phyloP scores from a whole-genome alignment of 441 rosid species.

The Gossypium schwendimanii region DNA sequence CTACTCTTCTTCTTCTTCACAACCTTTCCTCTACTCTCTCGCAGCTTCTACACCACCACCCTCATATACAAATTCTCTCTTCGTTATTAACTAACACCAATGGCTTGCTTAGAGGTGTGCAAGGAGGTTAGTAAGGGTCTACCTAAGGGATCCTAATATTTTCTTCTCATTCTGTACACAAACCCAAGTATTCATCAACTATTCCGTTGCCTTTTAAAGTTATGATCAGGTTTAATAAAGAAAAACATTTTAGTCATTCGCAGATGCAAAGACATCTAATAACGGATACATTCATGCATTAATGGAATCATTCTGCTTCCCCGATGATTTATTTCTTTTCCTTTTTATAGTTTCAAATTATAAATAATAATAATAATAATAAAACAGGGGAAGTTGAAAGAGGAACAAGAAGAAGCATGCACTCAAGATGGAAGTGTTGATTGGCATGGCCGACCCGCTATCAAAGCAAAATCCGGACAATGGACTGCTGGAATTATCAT shows the following conservation, averaged over 20 bases:
- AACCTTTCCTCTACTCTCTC: neutral
- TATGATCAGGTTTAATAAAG: neutral
- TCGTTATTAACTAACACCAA: slow-evolving; percentile 8
- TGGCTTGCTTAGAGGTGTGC: slow-evolving; percentile 45
- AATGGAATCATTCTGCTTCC: neutral
- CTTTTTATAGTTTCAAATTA: neutral
- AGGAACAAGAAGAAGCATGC: slow-evolving; percentile 23
- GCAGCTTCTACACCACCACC: slow-evolving; percentile 12
- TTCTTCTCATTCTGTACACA: neutral
- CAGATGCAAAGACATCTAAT: neutral
- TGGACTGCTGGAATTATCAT: slow-evolving; percentile 70
- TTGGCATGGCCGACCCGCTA: slow-evolving; percentile 55
- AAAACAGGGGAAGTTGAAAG: slow-evolving; percentile 27
- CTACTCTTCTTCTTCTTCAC: slow-evolving; percentile 5
- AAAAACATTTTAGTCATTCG: neutral
- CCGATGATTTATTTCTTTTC: neutral
- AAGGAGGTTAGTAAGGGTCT: slow-evolving; percentile 36
- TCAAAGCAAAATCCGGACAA: slow-evolving; percentile 43
- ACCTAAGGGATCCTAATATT: neutral
- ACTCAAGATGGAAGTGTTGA: slow-evolving; percentile 65
- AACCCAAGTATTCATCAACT: neutral
- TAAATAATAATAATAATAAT: neutral
- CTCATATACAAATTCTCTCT: neutral
- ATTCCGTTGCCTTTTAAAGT: neutral
- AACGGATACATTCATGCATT: neutral